phyloP scores from a whole-genome alignment of 2,329 filamentous ascomycete genomes.

The Colletotrichum sp. region DNA sequence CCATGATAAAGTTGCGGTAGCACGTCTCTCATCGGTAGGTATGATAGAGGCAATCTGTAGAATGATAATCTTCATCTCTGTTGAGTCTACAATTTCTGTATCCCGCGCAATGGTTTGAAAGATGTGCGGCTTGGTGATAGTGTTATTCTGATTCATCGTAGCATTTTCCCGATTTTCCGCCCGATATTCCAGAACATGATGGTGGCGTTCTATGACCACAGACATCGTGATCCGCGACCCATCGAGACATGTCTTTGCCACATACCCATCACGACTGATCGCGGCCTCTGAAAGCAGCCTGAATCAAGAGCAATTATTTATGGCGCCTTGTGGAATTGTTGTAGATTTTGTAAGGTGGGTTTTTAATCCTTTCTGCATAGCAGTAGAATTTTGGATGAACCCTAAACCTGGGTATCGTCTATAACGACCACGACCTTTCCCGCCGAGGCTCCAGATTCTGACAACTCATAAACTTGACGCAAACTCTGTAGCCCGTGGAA shows the following conservation, averaged over 20 bases:
- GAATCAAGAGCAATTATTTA: rapidly evolving
- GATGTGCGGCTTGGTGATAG: not conserved
- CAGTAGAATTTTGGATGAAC: not conserved
- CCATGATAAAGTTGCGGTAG: not conserved
- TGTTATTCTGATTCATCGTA: not conserved
- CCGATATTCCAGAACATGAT: not conserved
- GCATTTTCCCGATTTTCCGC: not conserved
- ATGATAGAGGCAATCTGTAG: too few species aligned
- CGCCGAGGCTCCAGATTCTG: constrained; percentile 54
- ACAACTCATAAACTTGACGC: constrained; percentile 53
- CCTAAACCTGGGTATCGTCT: constrained; percentile 43
- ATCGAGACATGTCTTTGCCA: not conserved
- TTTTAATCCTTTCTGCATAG: not conserved
- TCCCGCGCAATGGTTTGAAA: too few species aligned
- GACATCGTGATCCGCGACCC: rapidly evolving
- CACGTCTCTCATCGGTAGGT: not conserved
- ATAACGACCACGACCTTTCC: constrained; percentile 61
- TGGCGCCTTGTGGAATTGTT: not conserved
- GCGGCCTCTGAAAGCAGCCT: not conserved
- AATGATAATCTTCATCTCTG: not conserved
- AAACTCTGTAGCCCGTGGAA: constrained; percentile 59
- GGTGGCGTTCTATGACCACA: not conserved
- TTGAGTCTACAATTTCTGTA: too few species aligned
- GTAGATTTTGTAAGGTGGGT: not conserved
- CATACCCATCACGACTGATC: not conserved